phyloP scores from a whole-genome alignment of 1,284 basidiomycete species.

The Apiotrichum montevideense region DNA sequence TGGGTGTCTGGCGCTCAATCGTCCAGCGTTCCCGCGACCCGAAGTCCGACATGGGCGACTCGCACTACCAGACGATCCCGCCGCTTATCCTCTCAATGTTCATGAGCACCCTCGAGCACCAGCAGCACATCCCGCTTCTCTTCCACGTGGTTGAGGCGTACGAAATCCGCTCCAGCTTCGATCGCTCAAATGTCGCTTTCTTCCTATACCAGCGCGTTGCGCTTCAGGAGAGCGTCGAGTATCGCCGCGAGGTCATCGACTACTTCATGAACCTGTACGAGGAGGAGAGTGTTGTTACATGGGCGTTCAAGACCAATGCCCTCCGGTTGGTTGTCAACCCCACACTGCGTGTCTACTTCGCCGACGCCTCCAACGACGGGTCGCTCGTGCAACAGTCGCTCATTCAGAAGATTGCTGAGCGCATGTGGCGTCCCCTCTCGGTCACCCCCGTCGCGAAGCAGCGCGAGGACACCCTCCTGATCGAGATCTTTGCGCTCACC shows the following conservation, averaged over 20 bases:
- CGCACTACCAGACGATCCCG: slow-evolving; percentile 59
- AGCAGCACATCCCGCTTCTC: slow-evolving; percentile 76
- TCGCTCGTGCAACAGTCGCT: slow-evolving; percentile 31
- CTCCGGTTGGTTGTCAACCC: slow-evolving; percentile 87
- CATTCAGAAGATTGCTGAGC: slow-evolving; percentile 32
- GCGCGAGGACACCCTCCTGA: slow-evolving; percentile 57
- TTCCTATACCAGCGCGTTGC: slow-evolving; percentile 88
- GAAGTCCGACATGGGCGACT: slow-evolving; percentile 45
- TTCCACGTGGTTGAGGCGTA: slow-evolving; percentile 84
- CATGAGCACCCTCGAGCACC: slow-evolving; percentile 56
- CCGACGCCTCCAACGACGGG: slow-evolving; percentile 37
- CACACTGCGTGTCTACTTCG: slow-evolving; percentile 70
- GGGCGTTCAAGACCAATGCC: slow-evolving; percentile 77
- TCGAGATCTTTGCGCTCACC: slow-evolving; percentile 87
- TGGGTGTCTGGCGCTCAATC: slow-evolving; percentile 63
- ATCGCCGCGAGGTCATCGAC: slow-evolving; percentile 74
- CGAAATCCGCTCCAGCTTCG: slow-evolving; percentile 73
- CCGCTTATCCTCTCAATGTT: slow-evolving; percentile 69
- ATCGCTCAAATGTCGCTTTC: slow-evolving; percentile 71
- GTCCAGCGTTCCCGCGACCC: slow-evolving; percentile 35
- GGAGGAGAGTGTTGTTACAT: slow-evolving; percentile 56
- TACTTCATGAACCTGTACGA: slow-evolving; percentile 83
- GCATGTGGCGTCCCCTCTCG: slow-evolving; percentile 41
- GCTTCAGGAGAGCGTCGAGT: slow-evolving; percentile 52
- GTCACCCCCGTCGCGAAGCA: slow-evolving; percentile 27